Evolutionary conservation across 768 basidiomycete species (phyloP).

Genomic region (Pleurotus ostreatus): DNA sequence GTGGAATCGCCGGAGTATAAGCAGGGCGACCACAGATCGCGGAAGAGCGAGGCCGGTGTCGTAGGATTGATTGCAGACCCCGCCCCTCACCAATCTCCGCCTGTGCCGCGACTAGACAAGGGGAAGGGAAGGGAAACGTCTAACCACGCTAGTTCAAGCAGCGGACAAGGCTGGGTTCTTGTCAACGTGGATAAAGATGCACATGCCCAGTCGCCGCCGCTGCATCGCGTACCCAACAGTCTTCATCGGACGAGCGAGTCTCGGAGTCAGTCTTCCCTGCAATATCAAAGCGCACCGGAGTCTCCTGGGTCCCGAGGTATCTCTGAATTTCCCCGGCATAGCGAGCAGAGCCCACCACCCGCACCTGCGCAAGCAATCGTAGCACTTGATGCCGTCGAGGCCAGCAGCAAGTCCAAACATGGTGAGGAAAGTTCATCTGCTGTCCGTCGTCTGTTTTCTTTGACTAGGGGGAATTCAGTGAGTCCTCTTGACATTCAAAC

Average conservation of each 20-base stretch:
- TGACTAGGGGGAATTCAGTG: slow-evolving; percentile 34
- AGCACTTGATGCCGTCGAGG: slow-evolving; percentile 54
- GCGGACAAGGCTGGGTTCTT: slow-evolving; percentile 60
- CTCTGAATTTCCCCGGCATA: background rate
- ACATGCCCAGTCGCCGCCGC: background rate
- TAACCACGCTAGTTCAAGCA: slow-evolving; percentile 22
- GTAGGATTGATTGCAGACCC: slow-evolving; percentile 44
- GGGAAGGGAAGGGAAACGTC: slow-evolving; percentile 24
- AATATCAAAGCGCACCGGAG: slow-evolving; percentile 11
- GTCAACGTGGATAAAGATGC: slow-evolving; percentile 52
- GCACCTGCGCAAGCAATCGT: slow-evolving; percentile 61
- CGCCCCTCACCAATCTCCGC: slow-evolving; percentile 18
- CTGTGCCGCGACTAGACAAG: slow-evolving; percentile 13
- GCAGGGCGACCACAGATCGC: slow-evolving; percentile 33
- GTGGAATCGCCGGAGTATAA: slow-evolving; percentile 53
- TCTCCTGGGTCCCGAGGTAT: slow-evolving; percentile 10
- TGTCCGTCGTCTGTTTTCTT: slow-evolving; percentile 34
- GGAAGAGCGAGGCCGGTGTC: slow-evolving; percentile 64
- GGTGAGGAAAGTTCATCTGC: slow-evolving; percentile 16
- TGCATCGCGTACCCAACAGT: slow-evolving; percentile 10
- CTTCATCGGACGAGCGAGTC: slow-evolving; percentile 17
- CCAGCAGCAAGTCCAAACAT: slow-evolving; percentile 34
- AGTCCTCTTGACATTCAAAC: slow-evolving; percentile 16
- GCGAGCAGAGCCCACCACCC: slow-evolving; percentile 25
- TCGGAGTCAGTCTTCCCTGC: slow-evolving; percentile 19